Conservation (phyloP, 208 protist genomes). For the Leishmania tropica region DNA sequence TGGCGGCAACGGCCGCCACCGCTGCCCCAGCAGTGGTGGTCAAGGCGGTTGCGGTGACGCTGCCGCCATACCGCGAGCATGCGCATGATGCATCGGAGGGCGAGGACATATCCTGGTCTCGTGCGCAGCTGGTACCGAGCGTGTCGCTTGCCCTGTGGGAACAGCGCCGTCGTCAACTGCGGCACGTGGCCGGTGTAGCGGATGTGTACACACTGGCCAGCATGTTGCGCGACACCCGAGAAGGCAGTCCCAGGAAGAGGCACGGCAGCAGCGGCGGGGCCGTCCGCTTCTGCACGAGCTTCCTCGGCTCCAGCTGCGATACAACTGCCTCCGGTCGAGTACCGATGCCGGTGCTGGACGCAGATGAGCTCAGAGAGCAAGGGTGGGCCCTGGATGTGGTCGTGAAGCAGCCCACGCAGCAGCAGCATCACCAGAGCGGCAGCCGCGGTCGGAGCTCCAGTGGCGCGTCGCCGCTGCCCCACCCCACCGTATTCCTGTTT, state of each 20-base stretch:
- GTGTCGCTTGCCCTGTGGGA: slow-evolving; percentile 16
- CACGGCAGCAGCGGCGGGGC: neutral
- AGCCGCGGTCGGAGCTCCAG: neutral
- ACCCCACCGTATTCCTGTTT: slow-evolving; percentile 31
- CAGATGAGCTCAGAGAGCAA: slow-evolving; percentile 11
- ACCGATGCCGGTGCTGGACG: slow-evolving; percentile 5
- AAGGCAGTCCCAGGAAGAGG: neutral
- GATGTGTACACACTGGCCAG: slow-evolving; percentile 35
- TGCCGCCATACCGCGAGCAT: slow-evolving; percentile 13
- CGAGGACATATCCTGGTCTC: slow-evolving; percentile 28
- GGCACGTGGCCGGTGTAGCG: slow-evolving; percentile 22
- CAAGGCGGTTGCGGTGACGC: slow-evolving; percentile 30
- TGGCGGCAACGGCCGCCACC: neutral
- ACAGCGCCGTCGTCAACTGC: slow-evolving; percentile 8
- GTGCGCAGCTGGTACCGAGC: slow-evolving; percentile 21
- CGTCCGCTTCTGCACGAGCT: neutral
- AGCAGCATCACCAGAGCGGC: neutral
- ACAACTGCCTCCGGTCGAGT: slow-evolving; percentile 1
- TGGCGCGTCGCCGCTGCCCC: neutral
- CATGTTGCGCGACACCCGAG: slow-evolving; percentile 25
- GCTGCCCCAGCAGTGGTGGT: slow-evolving; percentile 9
- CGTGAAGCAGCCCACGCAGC: neutral
- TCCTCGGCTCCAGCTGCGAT: neutral
- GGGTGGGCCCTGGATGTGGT: slow-evolving; percentile 8
- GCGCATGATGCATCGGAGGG: neutral